A percentile compares a stretch with the other conserved stretches of the same genome.
phyloP scores from a whole-genome alignment of 2,329 filamentous ascomycete genomes.

The Colletotrichum australisinense region DNA sequence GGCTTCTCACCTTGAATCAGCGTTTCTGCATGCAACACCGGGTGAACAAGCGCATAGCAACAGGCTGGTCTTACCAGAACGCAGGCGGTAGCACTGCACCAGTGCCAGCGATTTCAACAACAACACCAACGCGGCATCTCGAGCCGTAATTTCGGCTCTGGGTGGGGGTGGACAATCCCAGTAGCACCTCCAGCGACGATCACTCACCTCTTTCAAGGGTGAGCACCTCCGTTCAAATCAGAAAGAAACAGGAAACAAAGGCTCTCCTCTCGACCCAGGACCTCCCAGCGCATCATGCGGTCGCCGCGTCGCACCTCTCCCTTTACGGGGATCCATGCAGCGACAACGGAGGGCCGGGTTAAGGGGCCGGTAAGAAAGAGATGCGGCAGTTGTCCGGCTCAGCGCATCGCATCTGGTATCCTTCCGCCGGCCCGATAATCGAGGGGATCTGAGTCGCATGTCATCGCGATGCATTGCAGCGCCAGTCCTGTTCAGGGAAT shows the following conservation, averaged over 20 bases:
- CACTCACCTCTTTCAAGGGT: conserved; percentile 11
- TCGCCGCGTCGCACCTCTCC: conserved; percentile 24
- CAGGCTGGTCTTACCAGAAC: neutral
- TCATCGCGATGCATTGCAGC: conserved; percentile 13
- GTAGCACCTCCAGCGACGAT: conserved; percentile 11
- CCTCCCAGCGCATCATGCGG: conserved; percentile 15
- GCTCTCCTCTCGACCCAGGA: conserved; percentile 1
- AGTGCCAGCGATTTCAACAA: neutral
- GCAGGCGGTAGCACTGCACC: neutral
- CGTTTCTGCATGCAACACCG: neutral
- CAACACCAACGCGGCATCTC: neutral
- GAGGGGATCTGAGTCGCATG: conserved; percentile 12
- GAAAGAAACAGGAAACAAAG: conserved; percentile 26
- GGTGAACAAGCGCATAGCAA: neutral
- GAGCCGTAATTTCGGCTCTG: conserved; percentile 28
- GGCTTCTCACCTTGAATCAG: neutral
- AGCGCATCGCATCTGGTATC: conserved; percentile 3
- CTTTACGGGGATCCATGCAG: conserved; percentile 28
- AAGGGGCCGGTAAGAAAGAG: conserved; percentile 24
- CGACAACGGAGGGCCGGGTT: conserved; percentile 25
- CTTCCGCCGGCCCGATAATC: conserved; percentile 2
- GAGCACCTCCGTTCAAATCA: conserved; percentile 25
- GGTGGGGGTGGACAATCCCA: neutral
- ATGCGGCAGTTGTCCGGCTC: conserved; percentile 32
- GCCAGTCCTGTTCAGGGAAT: neutral